Base-by-base conservation (phyloP, 805 yeast species). In the Cyberlindnera meyerae region DNA sequence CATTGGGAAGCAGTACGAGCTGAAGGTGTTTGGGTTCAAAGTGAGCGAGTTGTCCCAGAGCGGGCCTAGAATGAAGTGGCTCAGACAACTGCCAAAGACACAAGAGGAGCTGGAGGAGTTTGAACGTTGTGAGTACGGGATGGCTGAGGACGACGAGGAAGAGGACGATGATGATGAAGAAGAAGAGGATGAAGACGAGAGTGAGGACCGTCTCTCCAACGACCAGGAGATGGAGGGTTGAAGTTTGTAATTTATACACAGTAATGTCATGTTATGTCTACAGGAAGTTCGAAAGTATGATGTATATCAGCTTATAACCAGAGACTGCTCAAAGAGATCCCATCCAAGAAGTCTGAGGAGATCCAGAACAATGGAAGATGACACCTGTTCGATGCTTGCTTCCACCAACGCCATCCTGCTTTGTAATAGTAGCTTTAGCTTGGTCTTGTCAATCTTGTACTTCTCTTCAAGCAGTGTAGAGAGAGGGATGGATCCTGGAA, bases 41-140 rank as follows among this genome's bases (percentile, higher is more conserved):
- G 70, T 93, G 20, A 76, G 82, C 51, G 90, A 85, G 55, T 55
- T 64, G 37, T 81, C 95, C 30, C 65, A 72, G 21, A 71, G 83
- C 32, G 98, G 98, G 0, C 89, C 94, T n/a, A 73, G 97, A 49
- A 93, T 93, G 97, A 74, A 73, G 52, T 93, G 98, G 98, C 69
- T 90, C 44, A 75, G 97, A 50, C 79, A 77, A 57, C 68, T 73
- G 45, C 97, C 97, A 4, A 63, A 65, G 29, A 71, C 77, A 4
- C 70, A 63, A 14, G 75, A 67, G 29, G 89, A 83, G 51, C 60
- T 73, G 48, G 70, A 64, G 34, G 94, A 85, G 52, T 77, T 67
- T 46, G 70, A 74, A 6, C 62, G 61, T 25, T 83, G 93, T 54
- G 86, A 82, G 55, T 80, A 73, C 49, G 66, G 59, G n/a, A 45